Base-by-base conservation (phyloP, 768 basidiomycete species). In the Antrodiella citrinella region DNA sequence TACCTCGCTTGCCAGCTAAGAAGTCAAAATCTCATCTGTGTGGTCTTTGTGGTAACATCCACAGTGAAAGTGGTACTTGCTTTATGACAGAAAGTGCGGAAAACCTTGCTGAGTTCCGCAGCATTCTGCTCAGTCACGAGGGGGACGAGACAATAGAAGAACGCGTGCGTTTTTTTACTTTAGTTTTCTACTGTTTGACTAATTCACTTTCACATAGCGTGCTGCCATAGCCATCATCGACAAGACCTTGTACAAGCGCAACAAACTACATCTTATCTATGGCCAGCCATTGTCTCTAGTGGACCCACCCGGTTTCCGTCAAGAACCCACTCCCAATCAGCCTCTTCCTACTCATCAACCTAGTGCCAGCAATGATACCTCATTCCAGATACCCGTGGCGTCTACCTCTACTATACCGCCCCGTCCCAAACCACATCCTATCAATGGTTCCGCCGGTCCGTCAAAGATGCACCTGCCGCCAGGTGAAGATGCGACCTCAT, bases 181-280 rank as follows among this genome's bases (percentile, higher is more conserved):
- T 48, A 13, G 35, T 10, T 38, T 44, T 15, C 20, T 48, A 18
- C 42, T 57, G 13, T 15, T 43, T 41, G 45, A 50, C 48, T 47
- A 10, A 56, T 47, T 45, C 35, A 44, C 43, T 43, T 2, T 50
- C 45, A 35, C 52, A 45, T 59, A 87, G 86, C 70, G 65, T 56
- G 77, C 74, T 41, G 88, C 89, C 11, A 76, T 91, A 45, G 65
- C 67, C 22, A 78, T 79, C 4, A 89, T 91, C 53, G 89, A 91
- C 51, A 71, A 80, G 51, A 72, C 78, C 2, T 68, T 91, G 12
- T 59, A 72, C 51, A 55, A 66, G 47, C 77, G 84, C 13, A 82
- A 84, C 2, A 72, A 81, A 39, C 62, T 76, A 1, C 60, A 73
- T 45, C 65, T 87, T 19, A 74, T 88, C 49, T 68, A 66, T 30